Base-by-base conservation (phyloP, 78 protist species). In the Planoprotostelium fungivorum region DNA sequence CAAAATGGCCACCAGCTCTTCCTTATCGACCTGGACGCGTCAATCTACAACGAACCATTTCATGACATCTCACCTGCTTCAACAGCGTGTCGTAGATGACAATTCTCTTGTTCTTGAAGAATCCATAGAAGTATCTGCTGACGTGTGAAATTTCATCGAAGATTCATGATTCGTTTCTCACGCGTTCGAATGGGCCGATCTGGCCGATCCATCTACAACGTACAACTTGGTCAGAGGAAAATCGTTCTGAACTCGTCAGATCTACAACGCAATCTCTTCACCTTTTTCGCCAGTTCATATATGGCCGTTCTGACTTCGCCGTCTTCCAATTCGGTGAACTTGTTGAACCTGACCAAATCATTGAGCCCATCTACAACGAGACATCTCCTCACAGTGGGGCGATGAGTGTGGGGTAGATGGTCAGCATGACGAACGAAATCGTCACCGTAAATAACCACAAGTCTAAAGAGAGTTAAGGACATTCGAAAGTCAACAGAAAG, bases 71-170 rank as follows among this genome's bases (percentile, higher is more conserved):
- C 63, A 38, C 73, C 73, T 94, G 89, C 29, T 92, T 92, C 34
- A 97, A 36, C 84, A 97, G 88, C 0, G 98, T 96, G 88, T 97
- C 98, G 85, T 93, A 97, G 34, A 97, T 38, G 31, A 96, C 98
- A 38, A 97, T 95, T 63, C 97, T 88, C 96, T 96, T 96, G 63
- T 91, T 94, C 28, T 84, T 83, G 91, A 90, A 91, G 87, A 96
- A 94, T 38, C 98, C 98, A 84, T 91, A 87, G 87, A 96, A 93
- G 90, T 91, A 96, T 36, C 94, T 92, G 29, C 35, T 37, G 38
- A 34, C 86, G 31, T 83, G 39, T 83, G 88, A 37, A 1, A 9
- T 63, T 28, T 28, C 83, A n/a, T 0, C 28, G 34, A 9, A 35
- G 35, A 37, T 9, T 35, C 0, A 10, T 31, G 34, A 28, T 28